These are phyloP conservation scores for Candida loeiensis DNA, from an alignment of 805 yeast species.

Conservation along the genomic window DNA sequence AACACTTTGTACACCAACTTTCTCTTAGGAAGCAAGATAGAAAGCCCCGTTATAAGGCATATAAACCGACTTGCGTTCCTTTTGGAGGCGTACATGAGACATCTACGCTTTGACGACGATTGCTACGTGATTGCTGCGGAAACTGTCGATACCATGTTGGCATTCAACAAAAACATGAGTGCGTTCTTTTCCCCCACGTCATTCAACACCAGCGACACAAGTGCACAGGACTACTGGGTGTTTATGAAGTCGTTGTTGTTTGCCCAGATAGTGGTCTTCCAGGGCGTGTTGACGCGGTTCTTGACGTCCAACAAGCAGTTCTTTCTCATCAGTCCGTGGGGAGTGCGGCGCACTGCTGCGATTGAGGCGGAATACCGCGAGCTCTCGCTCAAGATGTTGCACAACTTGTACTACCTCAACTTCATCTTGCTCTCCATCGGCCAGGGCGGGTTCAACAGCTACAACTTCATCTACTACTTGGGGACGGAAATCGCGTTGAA, in stretches of 20 bases:
- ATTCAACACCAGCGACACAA: slow-evolving; percentile 11
- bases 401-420: slow-evolving; percentile 41
- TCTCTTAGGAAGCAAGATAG: slow-evolving; percentile 12
- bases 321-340: slow-evolving; percentile 9
- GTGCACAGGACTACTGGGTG: slow-evolving; percentile 32
- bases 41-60: slow-evolving; percentile 45
- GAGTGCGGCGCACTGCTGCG: slow-evolving; percentile 6
- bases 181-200: slow-evolving; percentile 8
- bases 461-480: slow-evolving; percentile 55
- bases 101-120: slow-evolving; percentile 12
- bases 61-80: slow-evolving; percentile 47
- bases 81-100: slow-evolving; percentile 33
- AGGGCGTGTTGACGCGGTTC: slow-evolving; percentile 43
- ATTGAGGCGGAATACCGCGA: slow-evolving; percentile 27
- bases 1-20: slow-evolving; percentile 21
- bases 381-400: slow-evolving; percentile 30
- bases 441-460: slow-evolving; percentile 61
- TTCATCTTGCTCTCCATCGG: slow-evolving; percentile 54
- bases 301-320: slow-evolving; percentile 20
- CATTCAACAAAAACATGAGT: slow-evolving; percentile 26
- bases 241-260: slow-evolving; percentile 43
- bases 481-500: slow-evolving; percentile 40
- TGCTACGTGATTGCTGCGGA: slow-evolving; percentile 19
- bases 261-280: slow-evolving; percentile 47
- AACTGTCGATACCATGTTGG: slow-evolving; percentile 20